Base-by-base conservation (phyloP, 768 basidiomycete species). In the Trametes villosa region DNA sequence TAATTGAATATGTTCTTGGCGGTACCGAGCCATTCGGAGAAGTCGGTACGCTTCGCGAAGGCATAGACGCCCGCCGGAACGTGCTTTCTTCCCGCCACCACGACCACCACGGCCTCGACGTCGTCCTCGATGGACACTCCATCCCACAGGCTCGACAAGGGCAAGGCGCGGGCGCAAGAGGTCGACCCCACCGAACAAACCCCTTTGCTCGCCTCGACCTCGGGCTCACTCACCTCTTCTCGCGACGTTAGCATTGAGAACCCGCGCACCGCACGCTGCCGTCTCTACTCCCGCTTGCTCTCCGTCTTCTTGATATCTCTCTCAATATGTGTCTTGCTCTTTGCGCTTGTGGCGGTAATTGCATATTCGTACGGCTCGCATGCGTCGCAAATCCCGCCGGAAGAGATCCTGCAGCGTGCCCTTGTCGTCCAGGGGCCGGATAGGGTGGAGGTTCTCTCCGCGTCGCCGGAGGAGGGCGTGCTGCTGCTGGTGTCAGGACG, bases 291-390 rank as follows among this genome's bases (percentile, higher is more conserved):
- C 53, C 71, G 64, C 9, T 66, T 82, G 18, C 56, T 72, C 22
- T 66, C 74, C 15, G 80, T 91, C 57, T 91, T 91, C 71, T 67
- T 86, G 20, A 68, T 75, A 33, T 82, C 88, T 0, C 74, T 91
- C 7, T 75, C 74, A 29, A 33, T 86, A 46, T 85, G 81, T 63
- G 67, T 86, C 41, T 26, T 83, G 20, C 30, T 78, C 4, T 76
- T 84, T 38, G 66, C 81, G 13, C 50, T 79, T 3, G 45, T 85
- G 11, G 78, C 75, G 4, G 66, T 89, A 18, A 74, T 91, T 11
- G 86, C 84, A 5, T 89, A 83, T 77, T 85, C 86, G 3, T 92
- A 90, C 65, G 83, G 86, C 20, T 77, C 86, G 18, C 78, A 78
- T 31, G 83, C 82, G 0, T 79, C 83, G 15, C 71, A 73, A 56